Evolutionary conservation across 2,329 filamentous ascomycete genomes (phyloP), one percentile per base, ranked within the genome.

Genomic region (Fusarium sororula): DNA sequence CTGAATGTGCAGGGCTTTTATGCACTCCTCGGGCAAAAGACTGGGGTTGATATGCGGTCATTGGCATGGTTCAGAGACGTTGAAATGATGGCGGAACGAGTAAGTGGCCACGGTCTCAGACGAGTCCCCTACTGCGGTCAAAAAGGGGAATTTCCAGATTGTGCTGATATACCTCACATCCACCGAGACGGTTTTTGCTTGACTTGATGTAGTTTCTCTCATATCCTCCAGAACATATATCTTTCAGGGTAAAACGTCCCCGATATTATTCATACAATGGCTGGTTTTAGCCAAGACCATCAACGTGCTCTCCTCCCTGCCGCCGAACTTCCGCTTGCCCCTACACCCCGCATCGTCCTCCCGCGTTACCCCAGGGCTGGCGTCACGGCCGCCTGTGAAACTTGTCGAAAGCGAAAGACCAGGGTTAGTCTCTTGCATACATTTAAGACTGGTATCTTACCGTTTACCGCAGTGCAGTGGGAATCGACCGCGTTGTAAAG

Each of bases 221-320:
- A 13, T 24, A 10, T 15, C 3, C 14, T 14, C n/a, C 9, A 0
- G 5, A 30, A 7, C 8, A 15, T 0, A 22, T 9, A 13, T 18
- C 42, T 70, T 50, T 38, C 5, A 59, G 42, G 32, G 22, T 35
- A 18, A 1, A 30, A 24, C n/a, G n/a, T 24, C 9, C 12, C 4
- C 4, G 0, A 1, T 3, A n/a, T 20, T 3, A 26, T 41, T 1
- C 17, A 22, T 24, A 18, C 1, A 72, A 72, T 72, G 68, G 14
- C 62, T 8, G 7, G 15, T 2, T 20, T 13, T 7, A 28, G 41
- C 15, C 37, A 45, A 38, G 5, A 8, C 24, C 24, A 26, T 6
- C 48, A 50, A 7, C 67, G 68, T 9, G 9, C 22, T 28, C 47
- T 72, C 24, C 63, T 72, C 15, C 68, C 68, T 14, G 45, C 68